A percentile compares a stretch with the other conserved stretches of the same genome.
phyloP scores from a whole-genome alignment of 2,329 filamentous ascomycete species.

The Emmonsia crescens region DNA sequence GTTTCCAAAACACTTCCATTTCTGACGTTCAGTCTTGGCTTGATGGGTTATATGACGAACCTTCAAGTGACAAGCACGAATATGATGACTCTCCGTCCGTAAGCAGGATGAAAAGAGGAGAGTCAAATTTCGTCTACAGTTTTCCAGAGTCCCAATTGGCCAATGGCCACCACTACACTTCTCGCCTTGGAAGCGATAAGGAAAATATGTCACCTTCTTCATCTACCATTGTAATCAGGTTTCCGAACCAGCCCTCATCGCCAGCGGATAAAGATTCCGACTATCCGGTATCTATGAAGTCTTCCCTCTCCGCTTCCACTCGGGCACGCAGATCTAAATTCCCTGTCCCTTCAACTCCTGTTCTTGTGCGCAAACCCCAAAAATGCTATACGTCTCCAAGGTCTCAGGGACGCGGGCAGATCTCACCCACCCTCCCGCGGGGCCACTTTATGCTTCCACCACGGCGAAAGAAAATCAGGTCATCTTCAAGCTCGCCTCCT shows the following conservation, averaged over 20 bases:
- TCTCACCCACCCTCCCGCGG: background rate
- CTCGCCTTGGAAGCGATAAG: background rate
- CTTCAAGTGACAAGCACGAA: background rate
- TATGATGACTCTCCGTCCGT: background rate
- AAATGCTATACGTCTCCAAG: background rate
- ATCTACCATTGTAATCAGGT: background rate
- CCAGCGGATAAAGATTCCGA: background rate
- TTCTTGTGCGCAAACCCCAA: slow-evolving; percentile 3
- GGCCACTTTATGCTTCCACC: background rate
- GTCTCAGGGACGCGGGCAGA: background rate
- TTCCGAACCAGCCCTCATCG: too few relatives aligned
- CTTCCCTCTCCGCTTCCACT: background rate
- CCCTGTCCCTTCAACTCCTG: background rate
- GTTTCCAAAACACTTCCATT: background rate
- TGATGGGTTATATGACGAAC: background rate
- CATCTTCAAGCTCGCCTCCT: background rate
- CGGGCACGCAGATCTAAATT: background rate
- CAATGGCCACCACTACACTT: background rate
- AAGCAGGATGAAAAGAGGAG: background rate
- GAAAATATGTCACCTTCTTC: background rate
- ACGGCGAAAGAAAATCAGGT: background rate
- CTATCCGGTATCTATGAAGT: background rate
- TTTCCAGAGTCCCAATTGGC: background rate
- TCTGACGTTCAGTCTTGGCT: slow-evolving; percentile 4
- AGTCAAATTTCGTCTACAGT: background rate